phyloP scores from a whole-genome alignment of 2,329 filamentous ascomycete species.

The Dactylellina parvicollis region DNA sequence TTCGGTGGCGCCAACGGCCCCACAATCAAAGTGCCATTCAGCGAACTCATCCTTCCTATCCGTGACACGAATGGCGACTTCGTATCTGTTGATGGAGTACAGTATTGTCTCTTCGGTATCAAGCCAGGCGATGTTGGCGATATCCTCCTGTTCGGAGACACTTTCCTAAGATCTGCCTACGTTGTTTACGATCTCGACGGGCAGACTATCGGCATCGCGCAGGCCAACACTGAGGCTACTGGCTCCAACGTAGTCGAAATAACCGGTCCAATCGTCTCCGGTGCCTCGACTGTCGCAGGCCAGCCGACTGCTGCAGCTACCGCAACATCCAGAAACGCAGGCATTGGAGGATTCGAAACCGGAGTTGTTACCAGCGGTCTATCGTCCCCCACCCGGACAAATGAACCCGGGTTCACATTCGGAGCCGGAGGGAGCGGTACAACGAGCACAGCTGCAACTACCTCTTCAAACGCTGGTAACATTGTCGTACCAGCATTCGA shows the following conservation, averaged over 20 bases:
- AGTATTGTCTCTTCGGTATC: constrained; percentile 74
- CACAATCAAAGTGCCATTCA: constrained; percentile 68
- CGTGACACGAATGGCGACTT: constrained; percentile 64
- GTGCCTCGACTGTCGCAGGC: constrained; percentile 15
- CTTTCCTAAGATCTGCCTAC: constrained; percentile 78
- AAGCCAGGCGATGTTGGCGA: constrained; percentile 67
- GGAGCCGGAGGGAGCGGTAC: constrained; percentile 12
- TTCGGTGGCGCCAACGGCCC: constrained; percentile 58
- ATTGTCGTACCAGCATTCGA: constrained; percentile 34
- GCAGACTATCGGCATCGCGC: constrained; percentile 35
- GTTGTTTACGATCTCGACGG: constrained; percentile 75
- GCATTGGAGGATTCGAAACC: constrained; percentile 38
- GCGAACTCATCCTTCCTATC: constrained; percentile 61
- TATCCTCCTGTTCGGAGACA: constrained; percentile 73
- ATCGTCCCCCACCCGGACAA: constrained; percentile 4
- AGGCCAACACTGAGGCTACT: constrained; percentile 27
- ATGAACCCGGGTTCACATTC: constrained; percentile 20
- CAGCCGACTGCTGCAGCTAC: constrained; percentile 33
- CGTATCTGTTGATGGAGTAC: constrained; percentile 66
- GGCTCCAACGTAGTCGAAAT: constrained; percentile 43
- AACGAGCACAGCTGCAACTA: constrained; percentile 2
- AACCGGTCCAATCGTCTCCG: constrained; percentile 34
- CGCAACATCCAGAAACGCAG: constrained; percentile 38
- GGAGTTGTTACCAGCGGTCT: constrained; percentile 25
- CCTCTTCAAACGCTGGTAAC: constrained; percentile 13